Percentiles rank a stretch among this genome's conserved stretches.
Conservation (phyloP, 169 alveolate genomes). For the Plasmodium berghei region DNA sequence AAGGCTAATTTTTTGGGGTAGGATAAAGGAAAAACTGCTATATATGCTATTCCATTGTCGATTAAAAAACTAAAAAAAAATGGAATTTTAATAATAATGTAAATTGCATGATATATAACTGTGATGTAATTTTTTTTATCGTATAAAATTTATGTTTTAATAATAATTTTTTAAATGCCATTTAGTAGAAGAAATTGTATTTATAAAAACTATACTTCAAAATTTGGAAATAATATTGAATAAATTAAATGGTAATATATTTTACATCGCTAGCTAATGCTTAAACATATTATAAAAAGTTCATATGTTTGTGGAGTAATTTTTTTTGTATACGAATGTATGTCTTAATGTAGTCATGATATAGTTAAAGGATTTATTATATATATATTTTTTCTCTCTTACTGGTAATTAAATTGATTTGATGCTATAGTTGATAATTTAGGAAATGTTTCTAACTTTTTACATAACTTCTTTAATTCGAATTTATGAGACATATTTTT, state of each 20-base stretch:
- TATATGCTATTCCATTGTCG: constrained; percentile 85
- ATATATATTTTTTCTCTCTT: constrained; percentile 2
- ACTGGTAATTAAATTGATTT: constrained; percentile 73
- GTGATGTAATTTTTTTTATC: neutral
- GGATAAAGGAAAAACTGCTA: constrained; percentile 78
- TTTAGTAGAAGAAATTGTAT: neutral
- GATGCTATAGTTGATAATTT: constrained; percentile 68
- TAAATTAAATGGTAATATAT: no score
- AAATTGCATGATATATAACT: neutral
- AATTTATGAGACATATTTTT: constrained; percentile 63
- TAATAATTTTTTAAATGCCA: neutral
- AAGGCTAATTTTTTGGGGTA: constrained; percentile 85
- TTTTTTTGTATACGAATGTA: no score
- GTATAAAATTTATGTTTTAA: neutral
- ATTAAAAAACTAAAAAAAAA: constrained; percentile 78
- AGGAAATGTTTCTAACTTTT: constrained; percentile 58
- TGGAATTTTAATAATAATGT: neutral
- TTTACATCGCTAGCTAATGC: no score
- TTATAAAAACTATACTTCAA: no score
- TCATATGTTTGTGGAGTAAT: no score
- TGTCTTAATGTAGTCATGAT: no score
- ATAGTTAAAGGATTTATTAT: no score
- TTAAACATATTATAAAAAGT: no score
- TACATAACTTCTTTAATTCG: constrained; percentile 74
- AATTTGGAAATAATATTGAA: no score